Evolutionary conservation across 2,329 filamentous ascomycete species (phyloP).

Genomic region (Escovopsis sp.): DNA sequence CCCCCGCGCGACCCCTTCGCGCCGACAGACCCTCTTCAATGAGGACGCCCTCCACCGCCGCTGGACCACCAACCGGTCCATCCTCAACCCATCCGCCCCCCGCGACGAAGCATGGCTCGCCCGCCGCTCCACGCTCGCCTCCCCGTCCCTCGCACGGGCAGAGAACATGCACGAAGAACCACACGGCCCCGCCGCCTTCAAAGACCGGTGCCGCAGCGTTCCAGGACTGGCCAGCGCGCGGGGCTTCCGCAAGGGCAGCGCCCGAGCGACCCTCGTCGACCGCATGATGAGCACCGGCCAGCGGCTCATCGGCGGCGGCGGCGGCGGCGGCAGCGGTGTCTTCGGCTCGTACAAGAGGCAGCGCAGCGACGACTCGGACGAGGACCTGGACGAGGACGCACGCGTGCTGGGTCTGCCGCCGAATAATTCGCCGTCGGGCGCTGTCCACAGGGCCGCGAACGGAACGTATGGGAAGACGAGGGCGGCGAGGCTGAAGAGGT

Average conservation of each 20-base stretch:
- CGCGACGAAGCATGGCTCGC: not conserved
- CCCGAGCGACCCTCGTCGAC: conserved; percentile 13
- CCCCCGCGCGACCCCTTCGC: conserved; percentile 8
- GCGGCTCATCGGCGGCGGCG: conserved; percentile 6
- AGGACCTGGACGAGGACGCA: not conserved
- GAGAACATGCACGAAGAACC: no score
- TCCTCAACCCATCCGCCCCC: conserved; percentile 12
- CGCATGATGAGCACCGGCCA: conserved; percentile 15
- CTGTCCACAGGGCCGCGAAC: not conserved
- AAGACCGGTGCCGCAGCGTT: conserved; percentile 13
- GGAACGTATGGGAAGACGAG: conserved; percentile 6
- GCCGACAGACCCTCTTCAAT: conserved; percentile 2
- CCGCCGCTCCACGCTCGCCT: conserved; percentile 1
- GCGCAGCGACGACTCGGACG: no score
- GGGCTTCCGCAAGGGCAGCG: conserved; percentile 4
- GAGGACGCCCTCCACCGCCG: conserved; percentile 6
- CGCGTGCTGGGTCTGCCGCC: not conserved
- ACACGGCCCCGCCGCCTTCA: conserved; percentile 12
- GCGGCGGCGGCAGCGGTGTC: not conserved
- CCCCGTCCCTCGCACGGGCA: conserved; percentile 2
- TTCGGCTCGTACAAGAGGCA: no score
- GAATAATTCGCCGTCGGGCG: not conserved
- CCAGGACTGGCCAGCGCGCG: conserved; percentile 5
- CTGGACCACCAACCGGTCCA: conserved; percentile 5
- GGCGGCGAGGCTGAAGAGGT: conserved; percentile 11